Evolutionary conservation across 2,329 filamentous ascomycete species (phyloP).

Genomic region (Nemania bipapillata): DNA sequence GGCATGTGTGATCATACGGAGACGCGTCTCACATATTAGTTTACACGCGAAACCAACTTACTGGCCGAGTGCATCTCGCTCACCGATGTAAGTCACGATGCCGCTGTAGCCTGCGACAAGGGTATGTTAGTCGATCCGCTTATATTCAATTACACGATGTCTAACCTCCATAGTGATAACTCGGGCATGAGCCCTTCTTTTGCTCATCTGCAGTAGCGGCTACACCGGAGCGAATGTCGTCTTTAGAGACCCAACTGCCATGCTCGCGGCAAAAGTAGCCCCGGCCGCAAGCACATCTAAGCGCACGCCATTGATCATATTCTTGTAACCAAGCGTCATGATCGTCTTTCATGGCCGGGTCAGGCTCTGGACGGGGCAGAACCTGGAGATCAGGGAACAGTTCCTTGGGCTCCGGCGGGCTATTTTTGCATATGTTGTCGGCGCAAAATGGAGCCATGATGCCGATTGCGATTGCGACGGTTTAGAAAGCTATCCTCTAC

Average conservation of each 20-base stretch:
- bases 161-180: constrained; percentile 6
- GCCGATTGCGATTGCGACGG: background rate
- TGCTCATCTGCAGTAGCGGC: background rate
- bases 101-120: background rate
- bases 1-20: background rate
- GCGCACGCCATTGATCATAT: constrained; percentile 1
- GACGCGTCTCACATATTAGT: background rate
- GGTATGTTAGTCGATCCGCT: background rate
- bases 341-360: background rate
- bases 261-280: constrained; percentile 8
- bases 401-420: background rate
- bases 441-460: background rate
- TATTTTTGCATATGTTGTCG: background rate
- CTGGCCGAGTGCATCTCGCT: background rate
- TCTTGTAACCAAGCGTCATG: background rate
- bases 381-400: constrained; percentile 4
- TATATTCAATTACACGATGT: background rate
- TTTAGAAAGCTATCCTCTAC: background rate
- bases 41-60: background rate
- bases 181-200: constrained; percentile 3
- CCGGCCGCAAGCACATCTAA: background rate
- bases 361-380: background rate
- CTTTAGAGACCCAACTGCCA: constrained; percentile 3
- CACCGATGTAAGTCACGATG: too few species aligned
- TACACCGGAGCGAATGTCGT: background rate